phyloP scores from a whole-genome alignment of 2,329 filamentous ascomycete species.

The Fusarium chaquense region DNA sequence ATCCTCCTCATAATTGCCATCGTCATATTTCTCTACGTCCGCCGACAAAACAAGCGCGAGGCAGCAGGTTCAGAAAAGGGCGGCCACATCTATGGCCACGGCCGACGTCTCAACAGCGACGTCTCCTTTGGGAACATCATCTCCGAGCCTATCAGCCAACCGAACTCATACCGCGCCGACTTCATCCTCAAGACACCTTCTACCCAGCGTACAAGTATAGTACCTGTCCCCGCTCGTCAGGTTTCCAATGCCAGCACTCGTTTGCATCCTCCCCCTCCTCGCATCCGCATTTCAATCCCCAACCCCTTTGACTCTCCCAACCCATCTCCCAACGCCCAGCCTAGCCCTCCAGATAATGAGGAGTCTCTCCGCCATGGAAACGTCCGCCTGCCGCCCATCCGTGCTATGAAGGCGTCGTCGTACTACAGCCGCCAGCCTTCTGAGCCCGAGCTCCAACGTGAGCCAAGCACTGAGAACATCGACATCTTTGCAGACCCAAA shows the following conservation, averaged over 20 bases:
- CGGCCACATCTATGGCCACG: slow-evolving; percentile 28
- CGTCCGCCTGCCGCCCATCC: slow-evolving; percentile 54
- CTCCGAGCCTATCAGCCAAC: slow-evolving; percentile 66
- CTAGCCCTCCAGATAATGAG: slow-evolving; percentile 44
- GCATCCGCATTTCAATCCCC: slow-evolving; percentile 51
- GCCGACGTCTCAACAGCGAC: slow-evolving; percentile 39
- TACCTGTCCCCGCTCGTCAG: slow-evolving; percentile 24
- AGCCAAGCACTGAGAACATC: slow-evolving; percentile 63
- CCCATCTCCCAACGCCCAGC: slow-evolving; percentile 43
- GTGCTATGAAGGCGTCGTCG: slow-evolving; percentile 53
- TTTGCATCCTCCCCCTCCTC: slow-evolving; percentile 30
- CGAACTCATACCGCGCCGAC: slow-evolving; percentile 62
- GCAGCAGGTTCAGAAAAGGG: slow-evolving; percentile 39
- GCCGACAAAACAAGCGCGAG: slow-evolving; percentile 48
- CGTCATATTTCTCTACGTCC: slow-evolving; percentile 56
- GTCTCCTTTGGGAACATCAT: slow-evolving; percentile 60
- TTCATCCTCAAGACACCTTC: slow-evolving; percentile 61
- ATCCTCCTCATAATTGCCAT: slow-evolving; percentile 56
- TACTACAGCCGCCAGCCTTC: slow-evolving; percentile 42
- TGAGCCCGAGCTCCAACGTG: slow-evolving; percentile 55
- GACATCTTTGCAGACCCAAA: slow-evolving; percentile 65
- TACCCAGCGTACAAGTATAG: slow-evolving; percentile 25
- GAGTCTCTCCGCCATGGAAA: slow-evolving; percentile 45
- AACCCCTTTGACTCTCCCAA: slow-evolving; percentile 54
- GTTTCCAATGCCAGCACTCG: slow-evolving; percentile 30